Evolutionary conservation across 139 green algal species (phyloP).

Genomic region (Tetradesmus obliquus): DNA sequence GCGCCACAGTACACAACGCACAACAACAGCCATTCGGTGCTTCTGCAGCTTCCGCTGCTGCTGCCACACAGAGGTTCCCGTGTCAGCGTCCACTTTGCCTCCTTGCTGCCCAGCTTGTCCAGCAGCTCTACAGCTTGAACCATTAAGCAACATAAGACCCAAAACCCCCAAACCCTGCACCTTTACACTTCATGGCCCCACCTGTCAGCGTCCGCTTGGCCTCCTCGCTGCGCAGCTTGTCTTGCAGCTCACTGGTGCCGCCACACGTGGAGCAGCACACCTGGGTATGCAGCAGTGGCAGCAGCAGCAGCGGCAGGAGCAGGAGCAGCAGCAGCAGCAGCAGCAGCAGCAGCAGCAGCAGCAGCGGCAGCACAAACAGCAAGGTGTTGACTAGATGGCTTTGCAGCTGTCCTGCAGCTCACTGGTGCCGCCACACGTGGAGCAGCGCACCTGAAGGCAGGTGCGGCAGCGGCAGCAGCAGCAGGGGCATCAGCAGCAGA

Average conservation of each 20-base stretch:
- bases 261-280: not conserved
- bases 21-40: too few species aligned
- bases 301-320: constrained; percentile 5
- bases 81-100: too few species aligned
- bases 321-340: not conserved
- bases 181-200: not conserved
- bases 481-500: too few species aligned
- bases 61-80: too few species aligned
- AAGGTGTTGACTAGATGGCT: not conserved
- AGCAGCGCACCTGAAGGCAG: not conserved
- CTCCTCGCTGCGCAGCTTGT: not conserved
- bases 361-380: not conserved
- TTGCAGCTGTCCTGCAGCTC: not conserved
- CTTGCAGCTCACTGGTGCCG: too few species aligned
- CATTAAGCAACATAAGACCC: not conserved
- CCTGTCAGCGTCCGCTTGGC: not conserved
- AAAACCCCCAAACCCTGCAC: not conserved
- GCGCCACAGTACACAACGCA: too few species aligned
- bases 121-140: not conserved
- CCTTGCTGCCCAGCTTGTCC: too few species aligned
- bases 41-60: too few species aligned
- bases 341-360: too few species aligned
- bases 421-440: not conserved
- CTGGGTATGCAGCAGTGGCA: not conserved
- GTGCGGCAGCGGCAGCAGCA: not conserved